Conservation (phyloP, 441 rosid genomes). For the Populus hybrid region DNA sequence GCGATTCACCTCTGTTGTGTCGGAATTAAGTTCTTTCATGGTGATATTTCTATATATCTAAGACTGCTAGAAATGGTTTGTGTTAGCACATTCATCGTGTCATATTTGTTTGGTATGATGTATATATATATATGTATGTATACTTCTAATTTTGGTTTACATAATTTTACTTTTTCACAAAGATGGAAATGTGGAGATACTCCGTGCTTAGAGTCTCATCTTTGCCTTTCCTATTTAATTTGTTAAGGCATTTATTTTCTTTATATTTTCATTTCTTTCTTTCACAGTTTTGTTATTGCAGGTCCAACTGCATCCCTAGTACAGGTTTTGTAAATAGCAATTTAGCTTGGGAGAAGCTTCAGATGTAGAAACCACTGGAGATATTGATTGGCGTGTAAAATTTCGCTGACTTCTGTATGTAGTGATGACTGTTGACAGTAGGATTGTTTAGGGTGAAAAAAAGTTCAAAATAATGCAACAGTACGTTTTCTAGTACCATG, state of each 20-base stretch:
- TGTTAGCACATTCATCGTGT: not conserved
- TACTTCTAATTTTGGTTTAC: too few relatives aligned
- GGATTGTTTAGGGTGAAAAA: constrained; percentile 12
- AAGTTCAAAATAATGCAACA: constrained; percentile 7
- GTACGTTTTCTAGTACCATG: not conserved
- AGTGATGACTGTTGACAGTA: constrained; percentile 17
- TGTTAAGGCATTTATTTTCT: not conserved
- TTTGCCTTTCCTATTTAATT: not conserved
- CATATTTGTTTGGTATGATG: not conserved
- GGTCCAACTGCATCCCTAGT: constrained; percentile 25
- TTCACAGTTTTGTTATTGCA: constrained; percentile 13
- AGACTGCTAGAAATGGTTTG: not conserved
- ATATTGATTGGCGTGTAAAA: constrained; percentile 31
- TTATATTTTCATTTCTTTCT: not conserved
- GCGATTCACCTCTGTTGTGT: not conserved
- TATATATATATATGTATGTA: too few relatives aligned
- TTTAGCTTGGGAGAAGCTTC: constrained; percentile 21
- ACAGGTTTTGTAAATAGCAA: constrained; percentile 34
- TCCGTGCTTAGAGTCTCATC: not conserved
- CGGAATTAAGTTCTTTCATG: not conserved
- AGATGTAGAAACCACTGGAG: constrained; percentile 16
- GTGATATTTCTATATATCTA: not conserved
- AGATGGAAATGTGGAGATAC: not conserved
- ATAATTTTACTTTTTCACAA: too few relatives aligned
- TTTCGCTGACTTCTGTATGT: constrained; percentile 19